Evolutionary conservation across 2,329 filamentous ascomycete species (phyloP).

Genomic region (Cryphonectria radicalis): DNA sequence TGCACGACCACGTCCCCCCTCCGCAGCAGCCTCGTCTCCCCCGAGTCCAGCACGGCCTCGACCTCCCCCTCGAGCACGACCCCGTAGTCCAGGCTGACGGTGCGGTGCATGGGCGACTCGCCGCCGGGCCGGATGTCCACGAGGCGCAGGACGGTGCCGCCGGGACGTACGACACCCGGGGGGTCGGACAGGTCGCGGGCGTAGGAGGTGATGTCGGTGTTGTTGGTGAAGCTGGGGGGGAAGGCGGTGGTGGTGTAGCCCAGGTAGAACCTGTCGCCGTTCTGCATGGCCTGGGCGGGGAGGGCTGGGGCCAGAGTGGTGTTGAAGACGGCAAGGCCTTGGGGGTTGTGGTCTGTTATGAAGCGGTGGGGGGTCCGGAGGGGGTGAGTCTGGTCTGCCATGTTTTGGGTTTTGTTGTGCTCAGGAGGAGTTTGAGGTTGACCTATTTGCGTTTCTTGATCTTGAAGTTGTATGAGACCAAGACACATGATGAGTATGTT

Average conservation of each 20-base stretch:
- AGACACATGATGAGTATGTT: not conserved
- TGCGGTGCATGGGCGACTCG: slow-evolving; percentile 48
- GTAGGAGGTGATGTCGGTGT: slow-evolving; percentile 52
- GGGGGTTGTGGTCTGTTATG: slow-evolving; percentile 41
- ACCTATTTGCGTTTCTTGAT: not conserved
- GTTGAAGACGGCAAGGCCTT: slow-evolving; percentile 43
- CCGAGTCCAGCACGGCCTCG: slow-evolving; percentile 52
- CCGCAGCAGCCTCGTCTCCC: slow-evolving; percentile 46
- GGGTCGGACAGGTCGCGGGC: slow-evolving; percentile 46
- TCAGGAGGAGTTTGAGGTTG: not conserved
- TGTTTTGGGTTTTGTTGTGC: slow-evolving; percentile 1
- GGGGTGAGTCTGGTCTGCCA: slow-evolving; percentile 11
- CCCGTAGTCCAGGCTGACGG: slow-evolving; percentile 53
- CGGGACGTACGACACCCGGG: slow-evolving; percentile 53
- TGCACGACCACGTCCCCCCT: slow-evolving; percentile 55
- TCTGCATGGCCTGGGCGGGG: slow-evolving; percentile 33
- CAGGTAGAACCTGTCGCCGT: slow-evolving; percentile 41
- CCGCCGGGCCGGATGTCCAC: slow-evolving; percentile 51
- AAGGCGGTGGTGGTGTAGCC: slow-evolving; percentile 52
- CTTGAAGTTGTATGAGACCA: not conserved
- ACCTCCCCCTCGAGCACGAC: slow-evolving; percentile 54
- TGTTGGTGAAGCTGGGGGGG: slow-evolving; percentile 49
- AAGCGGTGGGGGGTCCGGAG: slow-evolving; percentile 34
- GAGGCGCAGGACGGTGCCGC: slow-evolving; percentile 47
- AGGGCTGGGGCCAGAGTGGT: slow-evolving; percentile 33